phyloP scores from a whole-genome alignment of 495 filamentous ascomycete genomes.

The Geoglossum glabrum region DNA sequence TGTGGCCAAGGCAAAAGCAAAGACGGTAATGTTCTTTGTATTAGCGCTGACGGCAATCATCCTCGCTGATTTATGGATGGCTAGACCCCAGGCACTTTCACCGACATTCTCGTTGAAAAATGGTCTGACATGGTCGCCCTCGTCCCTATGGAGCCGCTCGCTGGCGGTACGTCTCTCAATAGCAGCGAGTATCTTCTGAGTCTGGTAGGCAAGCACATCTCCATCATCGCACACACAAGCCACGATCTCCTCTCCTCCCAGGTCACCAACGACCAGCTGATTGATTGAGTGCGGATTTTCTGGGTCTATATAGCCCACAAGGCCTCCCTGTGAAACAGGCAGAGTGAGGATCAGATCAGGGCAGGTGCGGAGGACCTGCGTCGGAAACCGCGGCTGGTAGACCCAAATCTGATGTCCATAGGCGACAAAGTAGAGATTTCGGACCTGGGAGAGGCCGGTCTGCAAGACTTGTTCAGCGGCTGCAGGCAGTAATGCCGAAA shows the following conservation, averaged over 20 bases:
- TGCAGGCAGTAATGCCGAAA: too few species aligned
- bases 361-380: slow-evolving; percentile 36
- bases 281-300: slow-evolving; percentile 52
- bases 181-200: slow-evolving; percentile 30
- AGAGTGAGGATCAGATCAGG: slow-evolving; percentile 50
- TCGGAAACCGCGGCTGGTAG: slow-evolving; percentile 46
- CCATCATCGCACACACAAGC: slow-evolving; percentile 68
- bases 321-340: slow-evolving; percentile 23
- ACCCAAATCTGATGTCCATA: slow-evolving; percentile 50
- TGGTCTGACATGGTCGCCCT: slow-evolving; percentile 18
- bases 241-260: slow-evolving; percentile 66
- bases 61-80: slow-evolving; percentile 57
- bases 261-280: slow-evolving; percentile 52
- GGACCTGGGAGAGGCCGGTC: slow-evolving; percentile 34
- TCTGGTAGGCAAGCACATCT: slow-evolving; percentile 67
- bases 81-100: slow-evolving; percentile 72
- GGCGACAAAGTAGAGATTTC: slow-evolving; percentile 63
- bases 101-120: slow-evolving; percentile 62
- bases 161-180: slow-evolving; percentile 17
- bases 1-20: slow-evolving; percentile 44
- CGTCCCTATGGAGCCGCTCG: slow-evolving; percentile 12
- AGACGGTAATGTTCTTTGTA: slow-evolving; percentile 40
- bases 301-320: slow-evolving; percentile 35
- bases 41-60: slow-evolving; percentile 73
- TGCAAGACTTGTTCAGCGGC: too few species aligned